phyloP scores from a whole-genome alignment of 257 asterid genomes.

The Ocimum tenuiflorum region DNA sequence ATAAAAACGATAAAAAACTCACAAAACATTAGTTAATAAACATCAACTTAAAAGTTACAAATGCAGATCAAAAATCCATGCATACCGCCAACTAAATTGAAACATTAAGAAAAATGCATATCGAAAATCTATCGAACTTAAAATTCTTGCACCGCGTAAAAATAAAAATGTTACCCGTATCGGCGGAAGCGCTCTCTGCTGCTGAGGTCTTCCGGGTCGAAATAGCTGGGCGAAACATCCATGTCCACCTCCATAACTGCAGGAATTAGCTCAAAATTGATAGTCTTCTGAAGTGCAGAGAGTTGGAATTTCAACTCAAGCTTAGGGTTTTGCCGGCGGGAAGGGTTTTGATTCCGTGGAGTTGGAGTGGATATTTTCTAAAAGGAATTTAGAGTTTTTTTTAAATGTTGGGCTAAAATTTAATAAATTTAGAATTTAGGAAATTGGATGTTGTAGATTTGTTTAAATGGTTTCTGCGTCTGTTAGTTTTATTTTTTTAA shows the following conservation, averaged over 20 bases:
- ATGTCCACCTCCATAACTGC: constrained; percentile 57
- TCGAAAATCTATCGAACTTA: not conserved
- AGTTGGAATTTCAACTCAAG: constrained; percentile 5
- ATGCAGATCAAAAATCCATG: not conserved
- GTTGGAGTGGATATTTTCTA: not conserved
- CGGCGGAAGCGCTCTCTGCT: constrained; percentile 84
- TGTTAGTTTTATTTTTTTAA: too few species aligned
- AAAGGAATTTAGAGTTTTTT: too few species aligned
- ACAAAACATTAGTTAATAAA: too few species aligned
- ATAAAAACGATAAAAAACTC: too few species aligned
- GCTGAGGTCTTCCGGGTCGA: constrained; percentile 69
- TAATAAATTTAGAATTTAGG: too few species aligned
- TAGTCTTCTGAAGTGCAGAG: not conserved
- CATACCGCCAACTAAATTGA: not conserved
- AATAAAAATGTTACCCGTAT: constrained; percentile 50
- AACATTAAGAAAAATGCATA: not conserved
- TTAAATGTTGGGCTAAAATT: too few species aligned
- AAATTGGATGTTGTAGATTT: too few species aligned
- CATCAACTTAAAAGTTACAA: not conserved
- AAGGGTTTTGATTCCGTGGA: constrained; percentile 20
- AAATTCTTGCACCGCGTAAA: not conserved
- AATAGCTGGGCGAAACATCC: constrained; percentile 60
- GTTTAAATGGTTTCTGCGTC: too few species aligned
- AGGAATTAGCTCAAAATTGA: constrained; percentile 7
- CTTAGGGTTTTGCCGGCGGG: constrained; percentile 46